phyloP scores from a whole-genome alignment of 2,329 filamentous ascomycete species.

The Pseudogymnoascus sp. region DNA sequence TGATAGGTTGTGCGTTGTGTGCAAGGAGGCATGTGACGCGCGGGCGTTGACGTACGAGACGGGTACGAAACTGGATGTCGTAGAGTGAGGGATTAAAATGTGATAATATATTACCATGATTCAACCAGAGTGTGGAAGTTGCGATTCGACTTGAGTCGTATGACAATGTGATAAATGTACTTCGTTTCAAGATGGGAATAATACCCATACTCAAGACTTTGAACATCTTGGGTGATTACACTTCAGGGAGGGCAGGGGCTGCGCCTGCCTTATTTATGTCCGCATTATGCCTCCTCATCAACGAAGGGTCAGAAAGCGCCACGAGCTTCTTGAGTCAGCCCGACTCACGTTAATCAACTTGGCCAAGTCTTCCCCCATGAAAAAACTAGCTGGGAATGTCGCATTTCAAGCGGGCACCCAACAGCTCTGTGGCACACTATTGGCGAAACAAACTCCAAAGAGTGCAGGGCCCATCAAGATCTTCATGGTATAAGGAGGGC shows the following conservation, averaged over 20 bases:
- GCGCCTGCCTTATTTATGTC: not conserved
- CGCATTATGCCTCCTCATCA: not conserved
- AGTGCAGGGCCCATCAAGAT: not conserved
- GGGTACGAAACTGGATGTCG: not conserved
- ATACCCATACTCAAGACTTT: not conserved
- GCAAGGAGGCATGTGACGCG: not conserved
- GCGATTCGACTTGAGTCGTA: not conserved
- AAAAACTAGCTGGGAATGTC: not conserved
- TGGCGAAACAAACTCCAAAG: not conserved
- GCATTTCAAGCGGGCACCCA: not conserved
- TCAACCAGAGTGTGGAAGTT: not conserved
- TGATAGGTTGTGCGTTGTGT: not conserved
- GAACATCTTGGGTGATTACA: not conserved
- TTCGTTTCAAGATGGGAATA: not conserved
- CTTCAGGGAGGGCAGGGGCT: not conserved
- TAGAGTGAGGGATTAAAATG: not conserved
- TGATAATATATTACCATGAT: slow-evolving; percentile 2
- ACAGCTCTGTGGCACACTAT: not conserved
- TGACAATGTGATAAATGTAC: not conserved
- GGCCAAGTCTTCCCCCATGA: not conserved
- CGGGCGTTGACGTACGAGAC: not conserved
- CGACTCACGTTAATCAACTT: not conserved
- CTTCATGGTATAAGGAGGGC: not conserved
- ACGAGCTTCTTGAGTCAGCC: not conserved
- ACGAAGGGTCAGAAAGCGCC: not conserved